phyloP scores from a whole-genome alignment of 805 yeast genomes.

The Yarrowia sp. region DNA sequence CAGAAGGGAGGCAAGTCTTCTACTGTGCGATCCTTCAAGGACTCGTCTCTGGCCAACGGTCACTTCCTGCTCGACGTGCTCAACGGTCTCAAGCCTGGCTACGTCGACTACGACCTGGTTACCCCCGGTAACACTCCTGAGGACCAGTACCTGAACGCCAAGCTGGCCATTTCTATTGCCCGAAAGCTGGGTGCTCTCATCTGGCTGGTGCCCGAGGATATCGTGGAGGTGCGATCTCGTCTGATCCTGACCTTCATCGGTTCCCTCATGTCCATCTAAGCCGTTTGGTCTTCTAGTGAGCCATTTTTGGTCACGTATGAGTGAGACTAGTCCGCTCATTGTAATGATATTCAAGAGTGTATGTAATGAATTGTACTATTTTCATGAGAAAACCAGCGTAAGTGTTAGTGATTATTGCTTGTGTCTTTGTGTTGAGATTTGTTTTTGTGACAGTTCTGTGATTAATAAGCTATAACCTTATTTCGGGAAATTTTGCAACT shows the following conservation, averaged over 20 bases:
- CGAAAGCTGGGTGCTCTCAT: constrained; percentile 97
- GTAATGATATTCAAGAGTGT: constrained; percentile 17
- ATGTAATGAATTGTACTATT: constrained; percentile 18
- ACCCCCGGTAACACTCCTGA: constrained; percentile 79
- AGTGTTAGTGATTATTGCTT: no score
- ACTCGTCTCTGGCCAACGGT: constrained; percentile 75
- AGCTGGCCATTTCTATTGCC: constrained; percentile 96
- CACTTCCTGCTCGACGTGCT: constrained; percentile 86
- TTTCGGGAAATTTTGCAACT: no score
- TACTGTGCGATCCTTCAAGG: constrained; percentile 83
- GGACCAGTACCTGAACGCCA: constrained; percentile 91
- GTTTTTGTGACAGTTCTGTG: no score
- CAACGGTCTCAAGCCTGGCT: constrained; percentile 95
- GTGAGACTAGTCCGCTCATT: neutral
- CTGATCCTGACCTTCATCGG: constrained; percentile 94
- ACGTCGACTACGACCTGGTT: constrained; percentile 94
- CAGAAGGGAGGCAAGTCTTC: constrained; percentile 81
- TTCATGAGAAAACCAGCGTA: neutral
- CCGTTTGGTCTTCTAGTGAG: neutral
- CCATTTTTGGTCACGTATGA: constrained; percentile 8
- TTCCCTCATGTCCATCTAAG: constrained; percentile 78
- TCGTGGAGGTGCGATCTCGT: constrained; percentile 92
- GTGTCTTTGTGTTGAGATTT: no score
- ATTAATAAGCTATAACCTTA: no score
- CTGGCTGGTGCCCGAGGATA: constrained; percentile 99